Conservation (phyloP, 23 red algal genomes). For the Gracilaria vermiculophylla region DNA sequence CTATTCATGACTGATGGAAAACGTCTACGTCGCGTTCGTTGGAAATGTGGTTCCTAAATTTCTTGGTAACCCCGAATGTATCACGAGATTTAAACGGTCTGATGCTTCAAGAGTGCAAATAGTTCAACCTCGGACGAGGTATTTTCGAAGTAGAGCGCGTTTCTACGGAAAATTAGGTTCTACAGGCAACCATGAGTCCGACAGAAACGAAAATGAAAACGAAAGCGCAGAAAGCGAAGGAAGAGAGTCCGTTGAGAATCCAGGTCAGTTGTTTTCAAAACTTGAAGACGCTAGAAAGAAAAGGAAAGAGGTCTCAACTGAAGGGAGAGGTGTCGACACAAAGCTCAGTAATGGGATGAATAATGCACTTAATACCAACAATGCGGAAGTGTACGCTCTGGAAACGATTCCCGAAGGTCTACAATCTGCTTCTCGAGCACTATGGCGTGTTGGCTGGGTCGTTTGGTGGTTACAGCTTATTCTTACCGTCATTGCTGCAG, state of each 20-base stretch:
- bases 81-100: not conserved
- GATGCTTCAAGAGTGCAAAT: not conserved
- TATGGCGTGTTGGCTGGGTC: slow-evolving; percentile 77
- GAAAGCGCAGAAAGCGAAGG: not conserved
- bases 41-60: not conserved
- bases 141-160: not conserved
- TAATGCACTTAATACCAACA: not conserved
- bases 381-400: not conserved
- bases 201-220: not conserved
- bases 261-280: not conserved
- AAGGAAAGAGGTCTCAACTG: not conserved
- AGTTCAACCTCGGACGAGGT: not conserved
- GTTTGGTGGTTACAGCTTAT: slow-evolving; percentile 71
- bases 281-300: not conserved
- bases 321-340: not conserved
- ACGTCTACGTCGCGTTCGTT: not conserved
- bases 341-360: not conserved
- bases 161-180: not conserved
- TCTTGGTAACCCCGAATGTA: not conserved
- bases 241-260: not conserved
- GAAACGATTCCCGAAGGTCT: not conserved
- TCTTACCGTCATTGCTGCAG: slow-evolving; percentile 61
- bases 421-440: slow-evolving; percentile 24
- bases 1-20: not conserved
- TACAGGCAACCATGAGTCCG: not conserved